Conservation (phyloP, 1,284 basidiomycete species). For the Xerocomus amazonicus region DNA sequence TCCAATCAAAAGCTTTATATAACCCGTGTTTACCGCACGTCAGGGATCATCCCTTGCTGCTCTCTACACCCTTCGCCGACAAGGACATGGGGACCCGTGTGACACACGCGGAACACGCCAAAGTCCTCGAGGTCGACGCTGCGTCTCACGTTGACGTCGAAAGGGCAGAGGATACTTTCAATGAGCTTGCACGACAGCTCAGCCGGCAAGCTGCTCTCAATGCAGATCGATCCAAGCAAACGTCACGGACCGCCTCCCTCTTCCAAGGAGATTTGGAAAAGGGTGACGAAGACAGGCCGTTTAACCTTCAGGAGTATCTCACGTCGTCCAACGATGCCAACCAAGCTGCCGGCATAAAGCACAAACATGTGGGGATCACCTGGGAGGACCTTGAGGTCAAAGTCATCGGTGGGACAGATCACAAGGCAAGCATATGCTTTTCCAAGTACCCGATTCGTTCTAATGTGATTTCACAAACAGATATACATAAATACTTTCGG, state of each 20-base stretch:
- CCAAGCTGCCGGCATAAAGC: slow-evolving; percentile 71
- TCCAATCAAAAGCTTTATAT: slow-evolving; percentile 10
- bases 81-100: slow-evolving; percentile 11
- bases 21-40: slow-evolving; percentile 1
- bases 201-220: slow-evolving; percentile 24
- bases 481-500: slow-evolving; percentile 66
- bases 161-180: slow-evolving; percentile 51
- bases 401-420: slow-evolving; percentile 59
- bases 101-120: slow-evolving; percentile 13
- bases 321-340: slow-evolving; percentile 62
- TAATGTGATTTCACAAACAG: slow-evolving; percentile 32
- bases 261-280: slow-evolving; percentile 47
- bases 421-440: slow-evolving; percentile 43
- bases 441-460: slow-evolving; percentile 1
- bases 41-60: background rate
- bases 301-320: slow-evolving; percentile 77
- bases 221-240: slow-evolving; percentile 20
- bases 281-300: slow-evolving; percentile 37
- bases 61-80: background rate
- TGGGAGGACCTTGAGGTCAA: slow-evolving; percentile 76
- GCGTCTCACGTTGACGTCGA: slow-evolving; percentile 39
- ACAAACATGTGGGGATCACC: slow-evolving; percentile 81
- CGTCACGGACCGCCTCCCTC: slow-evolving; percentile 22
- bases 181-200: slow-evolving; percentile 44
- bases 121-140: slow-evolving; percentile 23